These are phyloP conservation scores for Zymoseptoria ardabiliae DNA, from an alignment of 2,329 filamentous ascomycete genomes.

Conservation along the genomic window DNA sequence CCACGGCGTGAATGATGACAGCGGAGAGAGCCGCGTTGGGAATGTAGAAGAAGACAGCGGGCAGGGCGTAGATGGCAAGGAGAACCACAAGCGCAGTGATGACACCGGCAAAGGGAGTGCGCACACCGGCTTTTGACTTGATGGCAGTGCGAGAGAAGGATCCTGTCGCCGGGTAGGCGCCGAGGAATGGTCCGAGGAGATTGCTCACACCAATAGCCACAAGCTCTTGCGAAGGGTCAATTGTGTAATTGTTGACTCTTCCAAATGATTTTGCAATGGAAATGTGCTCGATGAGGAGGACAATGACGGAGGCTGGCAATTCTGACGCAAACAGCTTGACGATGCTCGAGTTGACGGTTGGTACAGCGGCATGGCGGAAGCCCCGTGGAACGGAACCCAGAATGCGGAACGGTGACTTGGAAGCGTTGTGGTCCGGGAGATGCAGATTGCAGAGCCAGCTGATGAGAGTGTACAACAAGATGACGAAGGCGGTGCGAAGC, in stretches of 20 bases:
- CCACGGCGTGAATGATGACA: constrained; percentile 93
- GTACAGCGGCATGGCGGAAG: constrained; percentile 72
- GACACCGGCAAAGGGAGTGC: constrained; percentile 82
- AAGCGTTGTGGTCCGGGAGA: constrained; percentile 31
- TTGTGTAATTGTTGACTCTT: constrained; percentile 89
- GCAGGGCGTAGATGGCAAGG: constrained; percentile 80
- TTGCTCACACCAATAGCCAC: constrained; percentile 91
- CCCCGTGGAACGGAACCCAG: constrained; percentile 73
- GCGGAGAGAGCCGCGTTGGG: constrained; percentile 71
- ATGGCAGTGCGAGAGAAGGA: constrained; percentile 96
- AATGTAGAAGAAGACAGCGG: constrained; percentile 89
- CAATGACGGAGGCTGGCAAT: constrained; percentile 79
- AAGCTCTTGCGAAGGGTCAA: constrained; percentile 91
- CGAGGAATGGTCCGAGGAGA: constrained; percentile 82
- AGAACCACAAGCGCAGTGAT: constrained; percentile 82
- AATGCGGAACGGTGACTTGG: constrained; percentile 59
- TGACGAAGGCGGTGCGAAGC: constrained; percentile 82
- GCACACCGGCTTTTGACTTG: constrained; percentile 92
- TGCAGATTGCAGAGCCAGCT: constrained; percentile 77
- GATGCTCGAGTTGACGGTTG: constrained; percentile 58
- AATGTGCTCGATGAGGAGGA: constrained; percentile 94
- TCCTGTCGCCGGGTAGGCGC: constrained; percentile 84
- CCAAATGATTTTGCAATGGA: constrained; percentile 97
- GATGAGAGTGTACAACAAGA: constrained; percentile 84
- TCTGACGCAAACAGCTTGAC: constrained; percentile 62